Evolutionary conservation across 768 basidiomycete species (phyloP), one percentile per base, ranked within the genome.

Genomic region (Vararia minispora): DNA sequence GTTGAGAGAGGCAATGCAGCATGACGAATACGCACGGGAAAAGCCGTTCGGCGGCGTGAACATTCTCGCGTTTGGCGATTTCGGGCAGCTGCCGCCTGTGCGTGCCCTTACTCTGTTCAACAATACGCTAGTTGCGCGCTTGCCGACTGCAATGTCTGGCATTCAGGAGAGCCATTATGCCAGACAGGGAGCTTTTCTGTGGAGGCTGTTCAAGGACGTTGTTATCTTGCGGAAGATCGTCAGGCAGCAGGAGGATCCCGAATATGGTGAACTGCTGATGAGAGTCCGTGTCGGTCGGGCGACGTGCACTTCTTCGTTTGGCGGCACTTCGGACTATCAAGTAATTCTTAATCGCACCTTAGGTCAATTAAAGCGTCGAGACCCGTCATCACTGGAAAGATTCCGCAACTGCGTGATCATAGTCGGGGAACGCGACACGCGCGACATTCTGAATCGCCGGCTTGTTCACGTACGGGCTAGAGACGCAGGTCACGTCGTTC

Each of bases 1-100:
- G 10, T 9, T 32, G 3, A 18, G 10, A 9, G 12, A 32, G 17
- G 31, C 31, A 3, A 32, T 14, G 6, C 12, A 17, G 12, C 6
- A 32, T 7, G 12, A 10, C 14, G 16, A 13, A 10, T 12, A 18
- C 13, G n/a, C 24, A 3, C 12, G 8, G 8, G 35, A 27, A 5
- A 4, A 14, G 9, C 35, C 25, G 3, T 37, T 27, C 28, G 35
- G 35, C 10, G 35, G 35, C 3, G 35, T 37, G 12, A 37, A 37
- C 20, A 26, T 37, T n/a, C 14, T 37, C 12, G 10, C 28, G 12
- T 6, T 18, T 3, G 35, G 35, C 4, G 35, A 37, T 27, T 37
- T 37, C 25, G 35, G 35, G 4, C 35, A 37, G 17, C 12, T 37
- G n/a, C 8, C n/a, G 7, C 35, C 35, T 21, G 25, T 37, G 12